Percentiles rank a stretch among this genome's conserved stretches.
Evolutionary conservation across 2,329 filamentous ascomycete genomes (phyloP).

Genomic region (Hypoxylon sp.): DNA sequence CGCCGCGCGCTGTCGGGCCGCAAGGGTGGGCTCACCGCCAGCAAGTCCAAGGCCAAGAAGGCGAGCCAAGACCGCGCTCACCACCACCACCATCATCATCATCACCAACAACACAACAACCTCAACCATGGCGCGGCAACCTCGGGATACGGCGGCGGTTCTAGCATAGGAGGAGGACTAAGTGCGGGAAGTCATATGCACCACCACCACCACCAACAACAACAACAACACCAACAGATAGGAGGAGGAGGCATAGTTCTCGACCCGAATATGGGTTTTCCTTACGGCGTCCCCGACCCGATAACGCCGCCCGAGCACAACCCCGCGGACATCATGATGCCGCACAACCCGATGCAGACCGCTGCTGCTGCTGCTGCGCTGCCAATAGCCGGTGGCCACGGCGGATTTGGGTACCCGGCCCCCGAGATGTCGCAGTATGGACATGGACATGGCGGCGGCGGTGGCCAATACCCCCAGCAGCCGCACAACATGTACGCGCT

Average conservation of each 20-base stretch:
- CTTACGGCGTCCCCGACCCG: slow-evolving; percentile 19
- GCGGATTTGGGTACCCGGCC: neutral
- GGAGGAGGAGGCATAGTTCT: neutral
- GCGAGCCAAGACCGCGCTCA: slow-evolving; percentile 18
- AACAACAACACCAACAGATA: too few species aligned
- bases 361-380: slow-evolving; percentile 4
- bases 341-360: slow-evolving; percentile 25
- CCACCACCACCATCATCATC: neutral
- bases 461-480: neutral
- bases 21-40: slow-evolving; percentile 46
- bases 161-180: too few species aligned
- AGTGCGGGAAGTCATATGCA: slow-evolving; percentile 17
- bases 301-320: slow-evolving; percentile 26
- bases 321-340: slow-evolving; percentile 29
- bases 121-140: too few species aligned
- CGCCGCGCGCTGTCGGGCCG: slow-evolving; percentile 46
- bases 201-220: too few species aligned
- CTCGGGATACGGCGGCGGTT: slow-evolving; percentile 13
- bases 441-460: neutral
- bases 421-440: neutral
- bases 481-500: neutral
- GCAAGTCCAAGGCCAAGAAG: slow-evolving; percentile 40
- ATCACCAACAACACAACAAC: slow-evolving; percentile 16
- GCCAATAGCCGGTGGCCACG: neutral
- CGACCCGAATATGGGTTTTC: neutral